Evolutionary conservation across 2,329 filamentous ascomycete genomes (phyloP).

Genomic region (Colletotrichum horii): DNA sequence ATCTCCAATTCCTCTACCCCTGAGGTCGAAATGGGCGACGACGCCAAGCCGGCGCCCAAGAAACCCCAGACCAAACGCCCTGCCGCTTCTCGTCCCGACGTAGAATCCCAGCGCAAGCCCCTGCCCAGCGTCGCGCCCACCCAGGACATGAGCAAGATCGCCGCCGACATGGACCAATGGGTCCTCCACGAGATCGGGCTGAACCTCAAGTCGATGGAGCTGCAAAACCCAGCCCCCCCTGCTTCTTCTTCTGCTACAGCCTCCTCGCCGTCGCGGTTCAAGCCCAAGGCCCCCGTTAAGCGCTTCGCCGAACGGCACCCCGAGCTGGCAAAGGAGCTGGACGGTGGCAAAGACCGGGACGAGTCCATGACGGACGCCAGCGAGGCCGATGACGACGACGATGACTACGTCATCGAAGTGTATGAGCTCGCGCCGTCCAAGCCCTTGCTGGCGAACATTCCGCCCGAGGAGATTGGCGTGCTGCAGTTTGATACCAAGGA

Average conservation of each 20-base stretch:
- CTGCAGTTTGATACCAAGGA: slow-evolving; percentile 63
- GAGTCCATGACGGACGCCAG: slow-evolving; percentile 43
- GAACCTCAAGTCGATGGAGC: slow-evolving; percentile 53
- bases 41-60: neutral
- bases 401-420: slow-evolving; percentile 68
- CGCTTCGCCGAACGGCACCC: slow-evolving; percentile 63
- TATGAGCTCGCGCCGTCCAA: slow-evolving; percentile 66
- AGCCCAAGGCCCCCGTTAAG: slow-evolving; percentile 59
- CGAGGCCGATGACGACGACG: slow-evolving; percentile 49
- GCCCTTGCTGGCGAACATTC: slow-evolving; percentile 50
- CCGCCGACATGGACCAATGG: slow-evolving; percentile 63
- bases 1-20: neutral
- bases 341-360: slow-evolving; percentile 30
- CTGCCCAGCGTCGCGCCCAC: slow-evolving; percentile 36
- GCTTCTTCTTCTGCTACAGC: neutral
- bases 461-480: slow-evolving; percentile 58
- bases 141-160: slow-evolving; percentile 54
- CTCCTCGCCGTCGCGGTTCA: slow-evolving; percentile 46
- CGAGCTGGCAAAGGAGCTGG: slow-evolving; percentile 32
- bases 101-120: slow-evolving; percentile 13
- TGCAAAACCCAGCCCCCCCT: slow-evolving; percentile 30
- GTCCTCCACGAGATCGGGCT: slow-evolving; percentile 63
- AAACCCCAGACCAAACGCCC: slow-evolving; percentile 17
- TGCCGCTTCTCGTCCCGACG: neutral
- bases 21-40: neutral